A percentile compares a stretch with the other conserved stretches of the same genome.
Evolutionary conservation across 768 basidiomycete genomes (phyloP).

Genomic region (Crepidotus variabilis): DNA sequence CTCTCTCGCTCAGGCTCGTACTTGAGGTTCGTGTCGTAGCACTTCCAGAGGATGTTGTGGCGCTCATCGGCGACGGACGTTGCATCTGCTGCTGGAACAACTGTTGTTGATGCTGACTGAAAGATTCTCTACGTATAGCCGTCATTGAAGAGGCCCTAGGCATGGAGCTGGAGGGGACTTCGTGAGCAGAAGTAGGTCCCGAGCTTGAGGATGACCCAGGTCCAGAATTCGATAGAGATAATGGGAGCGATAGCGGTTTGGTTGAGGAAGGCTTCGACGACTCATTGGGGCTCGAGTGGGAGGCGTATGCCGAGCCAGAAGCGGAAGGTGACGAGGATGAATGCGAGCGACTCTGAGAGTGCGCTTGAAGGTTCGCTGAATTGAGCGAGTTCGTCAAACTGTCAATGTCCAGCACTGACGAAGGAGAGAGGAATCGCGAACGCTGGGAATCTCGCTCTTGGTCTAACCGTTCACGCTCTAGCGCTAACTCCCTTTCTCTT

Average conservation of each 20-base stretch:
- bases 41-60: slow-evolving; percentile 1
- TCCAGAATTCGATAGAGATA: neutral
- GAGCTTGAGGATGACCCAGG: neutral
- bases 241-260: neutral
- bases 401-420: slow-evolving; percentile 13
- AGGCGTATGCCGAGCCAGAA: slow-evolving; percentile 7
- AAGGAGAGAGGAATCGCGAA: slow-evolving; percentile 16
- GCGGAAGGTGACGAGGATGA: slow-evolving; percentile 18
- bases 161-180: neutral
- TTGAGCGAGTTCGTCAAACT: slow-evolving; percentile 13
- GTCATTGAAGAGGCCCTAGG: neutral
- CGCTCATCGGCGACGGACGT: slow-evolving; percentile 3
- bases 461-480: slow-evolving; percentile 11
- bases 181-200: neutral
- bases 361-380: slow-evolving; percentile 9
- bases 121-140: neutral
- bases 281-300: slow-evolving; percentile 7
- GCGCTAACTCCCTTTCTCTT: slow-evolving; percentile 4
- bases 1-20: neutral
- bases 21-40: neutral
- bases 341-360: slow-evolving; percentile 37
- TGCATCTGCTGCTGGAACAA: neutral
- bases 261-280: slow-evolving; percentile 1
- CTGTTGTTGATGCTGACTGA: neutral
- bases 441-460: slow-evolving; percentile 63